Base-by-base conservation (phyloP, 805 yeast genomes). In the Saccharomycopsis vini region DNA sequence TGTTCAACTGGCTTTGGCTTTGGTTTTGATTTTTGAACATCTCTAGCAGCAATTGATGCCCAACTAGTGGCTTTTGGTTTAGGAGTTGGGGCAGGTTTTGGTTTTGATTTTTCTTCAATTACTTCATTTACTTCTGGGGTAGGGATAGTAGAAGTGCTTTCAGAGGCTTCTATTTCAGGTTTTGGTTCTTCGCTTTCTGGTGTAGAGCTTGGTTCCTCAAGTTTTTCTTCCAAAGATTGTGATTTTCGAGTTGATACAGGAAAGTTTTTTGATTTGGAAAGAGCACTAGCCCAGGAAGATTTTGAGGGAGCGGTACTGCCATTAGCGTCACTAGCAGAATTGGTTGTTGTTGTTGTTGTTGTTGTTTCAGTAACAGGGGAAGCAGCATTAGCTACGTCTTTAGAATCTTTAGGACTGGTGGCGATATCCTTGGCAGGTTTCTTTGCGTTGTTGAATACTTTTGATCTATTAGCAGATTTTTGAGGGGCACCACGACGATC, bases 41-140 rank as follows among this genome's bases (percentile, higher is more conserved):
- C 60, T 55, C 71, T 69, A 44, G 75, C 63, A 42, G 80, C 79
- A 54, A 81, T 75, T 15, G 88, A 74, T 24, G 87, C 86, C 84
- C 87, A 80, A 15, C 38, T 34, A 4, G 86, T 69, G 55, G 68
- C 66, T 52, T 66, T 59, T 35, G 55, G 50, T 7, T 60, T 51
- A 4, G 58, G 48, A 15, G 62, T 55, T 36, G 62, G 58, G 5
- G 52, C 52, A 15, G 46, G 45, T 18, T 42, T 47, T 37, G 30
- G 39, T 13, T 33, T 49, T 19, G 50, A 21, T 13, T 44, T 42
- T 22, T 34, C 45, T 31, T 48, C 47, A 26, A 41, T 23, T 20
- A 30, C 29, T 33, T 42, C 47, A 51, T 46, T 2, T 54, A 51
- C 15, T 37, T 38, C 23, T 53, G 23, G 21, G 40, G 10, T 19